Percentiles rank a stretch among this genome's conserved stretches.
These are phyloP conservation scores for Botrytis squamosa DNA, from an alignment of 2,329 filamentous ascomycete species.

Conservation along the genomic window DNA sequence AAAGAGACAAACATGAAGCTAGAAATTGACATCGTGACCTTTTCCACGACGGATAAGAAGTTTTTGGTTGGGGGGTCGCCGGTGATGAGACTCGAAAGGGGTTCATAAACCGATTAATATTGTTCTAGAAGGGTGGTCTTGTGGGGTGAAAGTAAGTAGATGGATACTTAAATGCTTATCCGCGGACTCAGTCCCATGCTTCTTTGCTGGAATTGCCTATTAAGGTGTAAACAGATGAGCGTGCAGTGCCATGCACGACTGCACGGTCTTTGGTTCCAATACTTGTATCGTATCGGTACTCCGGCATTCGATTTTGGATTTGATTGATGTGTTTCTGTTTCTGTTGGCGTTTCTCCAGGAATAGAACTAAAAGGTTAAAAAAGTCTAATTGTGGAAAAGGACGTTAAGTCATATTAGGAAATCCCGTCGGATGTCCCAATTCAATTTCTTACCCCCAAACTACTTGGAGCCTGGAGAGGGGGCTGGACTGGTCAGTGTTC, in stretches of 20 bases:
- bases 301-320: slow-evolving; percentile 2
- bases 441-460: not conserved
- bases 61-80: not conserved
- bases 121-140: slow-evolving; percentile 15
- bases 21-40: slow-evolving; percentile 17
- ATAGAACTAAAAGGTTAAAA: not conserved
- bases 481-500: not conserved
- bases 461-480: not conserved
- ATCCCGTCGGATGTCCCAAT: slow-evolving; percentile 16
- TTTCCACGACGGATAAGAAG: not conserved
- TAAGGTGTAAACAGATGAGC: not conserved
- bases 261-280: slow-evolving; percentile 13
- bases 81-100: not conserved
- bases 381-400: not conserved
- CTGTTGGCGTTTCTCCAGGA: slow-evolving; percentile 9
- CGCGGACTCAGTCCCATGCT: not conserved
- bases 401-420: not conserved
- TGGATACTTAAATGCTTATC: slow-evolving; percentile 11
- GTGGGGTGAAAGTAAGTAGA: not conserved
- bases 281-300: slow-evolving; percentile 3
- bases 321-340: slow-evolving; percentile 7
- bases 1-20: slow-evolving; percentile 3
- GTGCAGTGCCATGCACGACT: slow-evolving; percentile 3
- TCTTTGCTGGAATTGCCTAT: not conserved
- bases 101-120: not conserved